Evolutionary conservation across 2,329 filamentous ascomycete genomes (phyloP), one percentile per base, ranked within the genome.

Genomic region (Fusarium coicis): DNA sequence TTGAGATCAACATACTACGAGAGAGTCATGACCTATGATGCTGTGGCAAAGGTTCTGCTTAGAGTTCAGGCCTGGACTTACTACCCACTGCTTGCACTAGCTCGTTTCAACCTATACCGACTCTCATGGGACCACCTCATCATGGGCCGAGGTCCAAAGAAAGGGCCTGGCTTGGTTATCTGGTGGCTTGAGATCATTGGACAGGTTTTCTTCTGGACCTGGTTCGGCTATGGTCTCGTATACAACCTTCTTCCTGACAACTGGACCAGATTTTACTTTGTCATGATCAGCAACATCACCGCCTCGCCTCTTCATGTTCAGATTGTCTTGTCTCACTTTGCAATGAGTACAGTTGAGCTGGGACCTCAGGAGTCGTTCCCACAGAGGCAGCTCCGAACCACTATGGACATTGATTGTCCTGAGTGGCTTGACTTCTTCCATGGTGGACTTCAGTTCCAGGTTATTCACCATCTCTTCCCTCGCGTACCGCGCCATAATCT

Each of bases 351-450:
- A 0, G 89, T 93, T 16, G 94, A 97, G 77, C 86, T 97, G 18
- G 95, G 95, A 0, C 90, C 93, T 3, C 87, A 91, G 57, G 95
- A 97, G 80, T 96, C 93, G 1, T 97, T 97, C 81, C 91, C 95
- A 2, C 94, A 97, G 82, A 93, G 92, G 81, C 96, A 97, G 92
- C 87, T 97, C 50, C 91, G 95, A 74, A 97, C 95, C 2, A 97
- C 95, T 18, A 97, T 97, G 94, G 94, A 97, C 73, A 91, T 97
- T 28, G 94, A 96, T 79, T 97, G 94, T 79, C 93, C 94, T 2
- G 86, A 88, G 18, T 97, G 95, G 94, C 86, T 97, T 18, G 94
- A 97, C 79, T 97, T 95, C 79, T 89, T 97, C 81, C 94, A 97
- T 76, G 94, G 94, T 28, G 95, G 94, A 8, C 84, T 97, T 70